Evolutionary conservation across 768 basidiomycete genomes (phyloP).

Genomic region (Gloeostereum incarnatum): DNA sequence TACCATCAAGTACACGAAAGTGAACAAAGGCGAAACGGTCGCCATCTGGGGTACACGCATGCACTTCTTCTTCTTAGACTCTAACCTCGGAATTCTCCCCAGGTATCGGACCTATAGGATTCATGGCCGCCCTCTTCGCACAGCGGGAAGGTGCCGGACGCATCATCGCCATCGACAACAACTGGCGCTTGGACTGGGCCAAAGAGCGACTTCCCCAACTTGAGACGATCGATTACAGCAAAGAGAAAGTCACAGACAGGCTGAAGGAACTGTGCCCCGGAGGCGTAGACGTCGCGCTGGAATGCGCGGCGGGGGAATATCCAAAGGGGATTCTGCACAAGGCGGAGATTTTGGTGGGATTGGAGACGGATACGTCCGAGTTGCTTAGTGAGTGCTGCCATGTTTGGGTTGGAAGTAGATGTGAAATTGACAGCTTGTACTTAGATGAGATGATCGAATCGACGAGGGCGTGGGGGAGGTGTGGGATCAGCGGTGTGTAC

Average conservation of each 20-base stretch:
- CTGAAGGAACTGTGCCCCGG: constrained; percentile 52
- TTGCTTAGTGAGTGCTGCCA: too few relatives aligned
- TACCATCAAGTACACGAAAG: constrained; percentile 61
- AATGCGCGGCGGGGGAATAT: constrained; percentile 31
- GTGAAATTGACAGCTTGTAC: too few relatives aligned
- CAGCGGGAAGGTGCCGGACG: constrained; percentile 59
- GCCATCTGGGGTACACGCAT: constrained; percentile 51
- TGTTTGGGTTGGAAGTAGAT: too few relatives aligned
- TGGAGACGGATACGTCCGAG: constrained; percentile 70
- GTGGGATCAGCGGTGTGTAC: constrained; percentile 64
- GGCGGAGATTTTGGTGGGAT: constrained; percentile 58
- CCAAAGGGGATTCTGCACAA: constrained; percentile 60
- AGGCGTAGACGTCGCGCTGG: constrained; percentile 57
- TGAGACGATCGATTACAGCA: constrained; percentile 51
- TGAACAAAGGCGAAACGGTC: constrained; percentile 63
- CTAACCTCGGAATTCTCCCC: neutral
- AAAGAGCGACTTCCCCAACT: constrained; percentile 30
- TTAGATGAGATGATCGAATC: constrained; percentile 38
- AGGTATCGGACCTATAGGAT: constrained; percentile 25
- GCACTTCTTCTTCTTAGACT: neutral
- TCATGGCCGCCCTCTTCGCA: constrained; percentile 49
- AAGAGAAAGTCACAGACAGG: constrained; percentile 39
- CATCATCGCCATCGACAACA: constrained; percentile 63
- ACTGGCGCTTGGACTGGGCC: constrained; percentile 37
- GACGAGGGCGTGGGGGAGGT: constrained; percentile 45